phyloP scores from a whole-genome alignment of 2,329 filamentous ascomycete genomes.

The Paraconiothyrium sp. region DNA sequence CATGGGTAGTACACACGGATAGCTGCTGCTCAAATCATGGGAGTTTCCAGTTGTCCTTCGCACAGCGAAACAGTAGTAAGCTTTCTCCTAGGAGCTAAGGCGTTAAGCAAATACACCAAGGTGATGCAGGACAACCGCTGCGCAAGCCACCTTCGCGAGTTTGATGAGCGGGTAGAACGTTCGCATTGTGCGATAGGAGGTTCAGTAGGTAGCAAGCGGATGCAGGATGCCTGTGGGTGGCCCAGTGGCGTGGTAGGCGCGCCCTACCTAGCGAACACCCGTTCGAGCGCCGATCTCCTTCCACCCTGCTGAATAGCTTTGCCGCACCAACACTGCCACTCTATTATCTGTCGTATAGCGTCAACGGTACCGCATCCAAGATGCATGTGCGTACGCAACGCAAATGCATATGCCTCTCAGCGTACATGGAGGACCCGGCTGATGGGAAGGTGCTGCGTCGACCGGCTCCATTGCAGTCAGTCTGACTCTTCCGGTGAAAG shows the following conservation, averaged over 20 bases:
- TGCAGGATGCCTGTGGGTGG: constrained; percentile 6
- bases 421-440: constrained; percentile 18
- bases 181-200: neutral
- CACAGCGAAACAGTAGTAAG: constrained; percentile 6
- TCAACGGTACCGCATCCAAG: constrained; percentile 11
- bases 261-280: constrained; percentile 16
- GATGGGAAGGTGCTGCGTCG: constrained; percentile 8
- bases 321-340: neutral
- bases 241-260: neutral
- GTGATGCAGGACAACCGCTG: neutral
- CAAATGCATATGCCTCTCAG: constrained; percentile 14
- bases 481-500: constrained; percentile 19
- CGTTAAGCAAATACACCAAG: neutral
- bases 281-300: constrained; percentile 15
- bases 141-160: constrained; percentile 1
- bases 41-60: neutral
- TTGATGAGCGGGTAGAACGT: neutral
- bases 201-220: neutral
- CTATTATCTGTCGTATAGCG: constrained; percentile 13
- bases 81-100: neutral
- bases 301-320: neutral
- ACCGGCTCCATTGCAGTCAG: constrained; percentile 11
- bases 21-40: constrained; percentile 3
- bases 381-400: constrained; percentile 6
- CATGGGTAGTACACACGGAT: constrained; percentile 15